Conservation (phyloP, 768 basidiomycete species). For the Leccinum pellstonianum region DNA sequence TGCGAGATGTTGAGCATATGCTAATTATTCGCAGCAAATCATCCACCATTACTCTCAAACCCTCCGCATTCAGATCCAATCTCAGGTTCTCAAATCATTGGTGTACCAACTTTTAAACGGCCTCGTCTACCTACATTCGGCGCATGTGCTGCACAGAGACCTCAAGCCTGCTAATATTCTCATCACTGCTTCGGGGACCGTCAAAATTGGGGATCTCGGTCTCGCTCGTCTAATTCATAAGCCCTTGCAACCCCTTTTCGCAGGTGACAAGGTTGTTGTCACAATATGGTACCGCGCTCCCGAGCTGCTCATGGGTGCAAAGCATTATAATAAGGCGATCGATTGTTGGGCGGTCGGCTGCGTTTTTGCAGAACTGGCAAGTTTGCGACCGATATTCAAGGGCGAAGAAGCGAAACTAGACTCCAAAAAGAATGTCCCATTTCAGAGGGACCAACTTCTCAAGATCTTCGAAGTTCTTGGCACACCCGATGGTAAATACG, state of each 20-base stretch:
- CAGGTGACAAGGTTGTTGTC: slow-evolving; percentile 97
- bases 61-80: slow-evolving; percentile 71
- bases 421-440: slow-evolving; percentile 95
- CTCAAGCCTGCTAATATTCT: slow-evolving; percentile 99
- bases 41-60: slow-evolving; percentile 97
- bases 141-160: slow-evolving; percentile 94
- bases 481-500: slow-evolving; percentile 67
- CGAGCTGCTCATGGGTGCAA: slow-evolving; percentile 92
- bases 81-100: slow-evolving; percentile 85
- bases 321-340: slow-evolving; percentile 96
- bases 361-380: slow-evolving; percentile 94
- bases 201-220: slow-evolving; percentile 98
- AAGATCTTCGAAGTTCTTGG: slow-evolving; percentile 97
- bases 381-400: slow-evolving; percentile 95
- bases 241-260: slow-evolving; percentile 87
- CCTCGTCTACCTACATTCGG: slow-evolving; percentile 90
- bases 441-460: slow-evolving; percentile 91
- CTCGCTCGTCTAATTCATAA: slow-evolving; percentile 89
- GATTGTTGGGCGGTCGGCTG: slow-evolving; percentile 99
- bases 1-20: background rate
- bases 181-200: slow-evolving; percentile 81
- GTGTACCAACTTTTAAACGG: slow-evolving; percentile 95
- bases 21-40: slow-evolving; percentile 68
- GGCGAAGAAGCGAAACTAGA: slow-evolving; percentile 98
- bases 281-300: slow-evolving; percentile 99